Evolutionary conservation across 2,329 filamentous ascomycete genomes (phyloP), one percentile per base, ranked within the genome.

Genomic region (Cercospora nicotianae): DNA sequence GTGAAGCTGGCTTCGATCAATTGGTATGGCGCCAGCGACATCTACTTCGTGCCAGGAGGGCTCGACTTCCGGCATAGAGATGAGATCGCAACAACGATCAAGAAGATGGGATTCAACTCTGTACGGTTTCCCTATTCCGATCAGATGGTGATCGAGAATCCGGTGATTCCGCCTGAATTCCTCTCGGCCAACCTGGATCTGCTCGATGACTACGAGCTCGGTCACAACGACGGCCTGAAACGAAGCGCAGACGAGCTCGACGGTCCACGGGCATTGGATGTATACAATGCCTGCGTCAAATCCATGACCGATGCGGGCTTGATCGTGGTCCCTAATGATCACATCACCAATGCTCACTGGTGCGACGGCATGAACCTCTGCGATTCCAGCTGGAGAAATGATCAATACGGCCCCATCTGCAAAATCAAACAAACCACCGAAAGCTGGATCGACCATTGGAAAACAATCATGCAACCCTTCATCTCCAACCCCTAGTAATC

Each of bases 11-110:
- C 86, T 18, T 88, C 86, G 20, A 82, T 90, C 74, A 91, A 91
- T 79, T 91, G 89, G 89, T 91, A 91, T 75, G 89, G 89, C 36
- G 89, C 86, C 3, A 90, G 87, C 75, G 89, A 91, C 74, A 85
- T 89, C 79, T 81, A 87, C 64, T 90, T 89, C 73, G 84, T 91
- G 10, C 83, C 87, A 0, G 87, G 87, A 39, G 89, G 89, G 0
- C 81, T 91, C 45, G 87, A 91, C 70, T 79, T 88, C 23, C 84
- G 85, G 73, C 87, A 91, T 78, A 87, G 89, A 42, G 81, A 80
- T 65, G 81, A 83, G 20, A 90, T 91, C 70, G 87, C 88, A 1
- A 74, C 79, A 69, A 86, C 85, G 16, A 89, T 91, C 75, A 83
- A 85, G 63, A 75, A 76, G 9, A 80, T 91, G 65, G 89, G 89